Base-by-base conservation (phyloP, 495 filamentous ascomycete genomes). In the Xylaria nigripes region DNA sequence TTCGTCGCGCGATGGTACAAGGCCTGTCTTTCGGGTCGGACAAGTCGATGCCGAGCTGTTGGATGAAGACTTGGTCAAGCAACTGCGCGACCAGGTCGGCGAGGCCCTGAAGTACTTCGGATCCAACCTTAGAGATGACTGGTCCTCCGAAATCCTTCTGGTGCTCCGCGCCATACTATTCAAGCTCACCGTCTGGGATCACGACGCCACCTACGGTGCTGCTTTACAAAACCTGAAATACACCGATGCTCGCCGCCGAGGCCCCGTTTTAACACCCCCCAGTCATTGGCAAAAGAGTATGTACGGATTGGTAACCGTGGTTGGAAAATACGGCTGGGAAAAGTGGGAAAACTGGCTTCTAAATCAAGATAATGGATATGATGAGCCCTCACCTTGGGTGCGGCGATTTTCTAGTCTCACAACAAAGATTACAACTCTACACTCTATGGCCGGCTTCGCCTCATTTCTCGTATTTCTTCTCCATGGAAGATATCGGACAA, bases 1-100 rank as follows among this genome's bases (percentile, higher is more conserved):
- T 52, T 82, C 77, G 25, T 84, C 82, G n/a, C 78, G 85, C 47
- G 86, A 89, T 56, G 88, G 88, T 22, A 91, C 85, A 19, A 73
- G 80, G 18, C 94, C 93, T 7, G 86, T 87, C 9, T 96, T 95
- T 66, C 83, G 93, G 38, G 94, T 99, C 10, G 90, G 92, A 6
- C 93, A 99, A 74, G 87, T 99, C 23, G 93, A 99, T 68, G 91
- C 93, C 22, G 94, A 97, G 65, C 72, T 99, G 29, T 72, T 99
- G 38, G 93, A 99, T 68, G 90, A 96, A 64, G 93, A 99, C 70
- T 76, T 99, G 43, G 78, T 97, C 10, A 81, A 83, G 21, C 74
- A 97, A 61, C 71, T 99, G 50, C 89, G 87, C 60, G 83, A 81
- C 21, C 93, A 99, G 65, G 86, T 91, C 13, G 87, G 87, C 49